Evolutionary conservation across 257 asterid genomes (phyloP).

Genomic region (Nicotiana otophora): DNA sequence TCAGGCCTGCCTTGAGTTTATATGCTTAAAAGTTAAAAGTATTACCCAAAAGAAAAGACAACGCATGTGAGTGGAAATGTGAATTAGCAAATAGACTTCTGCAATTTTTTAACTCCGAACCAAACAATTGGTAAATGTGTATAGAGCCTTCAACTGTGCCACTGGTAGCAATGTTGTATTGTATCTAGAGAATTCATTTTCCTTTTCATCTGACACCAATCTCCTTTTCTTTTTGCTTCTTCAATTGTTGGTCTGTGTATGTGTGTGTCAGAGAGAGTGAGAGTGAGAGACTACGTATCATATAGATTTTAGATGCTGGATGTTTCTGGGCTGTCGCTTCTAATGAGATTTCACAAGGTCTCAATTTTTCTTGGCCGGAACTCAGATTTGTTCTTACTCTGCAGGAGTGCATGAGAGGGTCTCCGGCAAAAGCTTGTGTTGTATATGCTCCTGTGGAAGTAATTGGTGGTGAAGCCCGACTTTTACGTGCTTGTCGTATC

Average conservation of each 20-base stretch:
- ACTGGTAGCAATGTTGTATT: not conserved
- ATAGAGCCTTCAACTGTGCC: no score
- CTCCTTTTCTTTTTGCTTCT: not conserved
- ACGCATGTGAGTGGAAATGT: no score
- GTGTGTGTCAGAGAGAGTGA: not conserved
- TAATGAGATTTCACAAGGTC: not conserved
- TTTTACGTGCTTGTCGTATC: slow-evolving; percentile 85
- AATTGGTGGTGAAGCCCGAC: slow-evolving; percentile 74
- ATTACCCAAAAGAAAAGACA: not conserved
- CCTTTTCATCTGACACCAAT: not conserved
- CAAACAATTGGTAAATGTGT: no score
- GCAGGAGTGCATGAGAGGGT: slow-evolving; percentile 79
- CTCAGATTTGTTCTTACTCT: slow-evolving; percentile 12
- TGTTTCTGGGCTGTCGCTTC: not conserved
- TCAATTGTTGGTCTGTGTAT: not conserved
- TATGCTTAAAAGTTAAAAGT: no score
- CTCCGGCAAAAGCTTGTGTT: slow-evolving; percentile 64
- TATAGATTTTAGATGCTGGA: not conserved
- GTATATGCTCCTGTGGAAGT: slow-evolving; percentile 81
- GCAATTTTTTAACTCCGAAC: no score
- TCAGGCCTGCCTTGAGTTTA: not conserved
- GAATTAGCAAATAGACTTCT: no score
- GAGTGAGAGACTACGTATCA: not conserved
- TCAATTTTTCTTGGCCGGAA: not conserved
- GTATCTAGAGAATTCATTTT: not conserved